Percentiles rank a stretch among this genome's conserved stretches.
phyloP scores from a whole-genome alignment of 2,329 filamentous ascomycete genomes.

The Apiospora koreana region DNA sequence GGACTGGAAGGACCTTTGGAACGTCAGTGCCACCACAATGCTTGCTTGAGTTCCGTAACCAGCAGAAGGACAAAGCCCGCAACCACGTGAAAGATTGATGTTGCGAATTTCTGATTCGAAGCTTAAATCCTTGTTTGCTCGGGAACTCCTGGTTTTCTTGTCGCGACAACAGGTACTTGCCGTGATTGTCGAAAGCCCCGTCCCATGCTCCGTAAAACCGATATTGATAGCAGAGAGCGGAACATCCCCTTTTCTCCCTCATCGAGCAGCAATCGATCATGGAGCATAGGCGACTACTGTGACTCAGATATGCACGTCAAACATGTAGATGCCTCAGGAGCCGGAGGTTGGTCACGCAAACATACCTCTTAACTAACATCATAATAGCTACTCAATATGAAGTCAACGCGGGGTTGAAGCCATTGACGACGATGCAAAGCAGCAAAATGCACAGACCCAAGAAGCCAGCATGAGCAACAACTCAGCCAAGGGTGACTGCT shows the following conservation, averaged over 20 bases:
- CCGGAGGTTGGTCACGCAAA: neutral
- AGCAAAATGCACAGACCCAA: neutral
- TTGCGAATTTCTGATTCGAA: neutral
- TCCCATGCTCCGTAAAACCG: neutral
- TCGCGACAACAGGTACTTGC: neutral
- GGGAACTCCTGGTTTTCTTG: neutral
- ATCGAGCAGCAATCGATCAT: neutral
- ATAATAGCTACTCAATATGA: neutral
- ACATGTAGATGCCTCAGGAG: neutral
- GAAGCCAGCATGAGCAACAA: no score
- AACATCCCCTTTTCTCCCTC: neutral
- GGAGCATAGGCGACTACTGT: neutral
- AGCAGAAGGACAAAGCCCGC: neutral
- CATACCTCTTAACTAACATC: neutral
- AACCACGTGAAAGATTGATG: neutral
- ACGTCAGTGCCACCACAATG: conserved; percentile 1
- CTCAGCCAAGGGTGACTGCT: no score
- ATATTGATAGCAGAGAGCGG: neutral
- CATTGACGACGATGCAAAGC: neutral
- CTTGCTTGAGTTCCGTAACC: neutral
- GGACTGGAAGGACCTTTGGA: neutral
- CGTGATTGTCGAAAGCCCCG: neutral
- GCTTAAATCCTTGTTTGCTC: neutral
- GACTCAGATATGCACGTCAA: neutral
- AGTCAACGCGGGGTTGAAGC: neutral